Evolutionary conservation across 148 eudicot genomes (phyloP).

Genomic region (Nepenthes mirabilis): DNA sequence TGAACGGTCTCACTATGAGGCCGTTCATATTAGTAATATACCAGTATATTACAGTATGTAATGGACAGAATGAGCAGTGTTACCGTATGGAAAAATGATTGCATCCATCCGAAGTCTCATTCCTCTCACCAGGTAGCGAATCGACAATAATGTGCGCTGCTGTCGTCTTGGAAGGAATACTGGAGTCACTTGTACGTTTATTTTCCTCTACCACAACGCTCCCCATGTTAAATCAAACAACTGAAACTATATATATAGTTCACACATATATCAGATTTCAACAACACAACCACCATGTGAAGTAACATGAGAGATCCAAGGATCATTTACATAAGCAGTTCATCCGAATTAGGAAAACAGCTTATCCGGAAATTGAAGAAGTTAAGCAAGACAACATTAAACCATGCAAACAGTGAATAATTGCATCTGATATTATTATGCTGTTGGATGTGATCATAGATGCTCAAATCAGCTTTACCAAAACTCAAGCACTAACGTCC

Average conservation of each 20-base stretch:
- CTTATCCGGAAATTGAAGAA: too few relatives aligned
- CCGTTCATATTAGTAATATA: too few relatives aligned
- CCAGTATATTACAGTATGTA: too few relatives aligned
- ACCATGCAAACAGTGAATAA: too few relatives aligned
- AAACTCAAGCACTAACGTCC: too few relatives aligned
- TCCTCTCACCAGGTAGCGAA: conserved; percentile 10
- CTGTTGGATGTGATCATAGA: too few relatives aligned
- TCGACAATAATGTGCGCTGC: conserved; percentile 10
- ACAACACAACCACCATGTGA: neutral
- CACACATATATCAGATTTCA: neutral
- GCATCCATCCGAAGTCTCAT: conserved; percentile 13
- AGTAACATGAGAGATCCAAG: neutral
- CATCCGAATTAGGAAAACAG: too few relatives aligned
- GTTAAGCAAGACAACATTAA: too few relatives aligned
- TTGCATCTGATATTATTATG: too few relatives aligned
- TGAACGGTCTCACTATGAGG: too few relatives aligned
- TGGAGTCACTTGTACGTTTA: conserved; percentile 13
- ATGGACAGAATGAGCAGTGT: neutral
- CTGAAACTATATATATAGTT: neutral
- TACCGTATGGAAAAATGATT: conserved; percentile 48
- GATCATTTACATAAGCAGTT: neutral
- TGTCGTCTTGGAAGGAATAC: conserved; percentile 15
- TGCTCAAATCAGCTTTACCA: too few relatives aligned
- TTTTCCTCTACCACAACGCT: conserved; percentile 13
- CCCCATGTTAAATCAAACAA: conserved; percentile 9